Evolutionary conservation across 352 stramenopile genomes (phyloP).

Genomic region (Pythium vanterpoolii): DNA sequence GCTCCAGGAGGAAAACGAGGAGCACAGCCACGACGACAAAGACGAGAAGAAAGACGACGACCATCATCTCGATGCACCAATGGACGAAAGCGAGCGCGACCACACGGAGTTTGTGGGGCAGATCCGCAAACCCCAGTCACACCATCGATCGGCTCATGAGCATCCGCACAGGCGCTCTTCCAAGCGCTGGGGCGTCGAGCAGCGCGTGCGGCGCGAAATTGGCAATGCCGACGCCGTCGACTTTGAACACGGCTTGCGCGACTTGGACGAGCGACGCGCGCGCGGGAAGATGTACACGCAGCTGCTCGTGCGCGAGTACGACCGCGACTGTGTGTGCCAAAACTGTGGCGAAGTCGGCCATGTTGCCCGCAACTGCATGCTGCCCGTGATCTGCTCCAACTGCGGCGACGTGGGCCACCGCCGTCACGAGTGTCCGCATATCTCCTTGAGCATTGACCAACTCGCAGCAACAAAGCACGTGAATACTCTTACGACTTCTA

Average conservation of each 20-base stretch:
- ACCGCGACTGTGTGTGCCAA: constrained; percentile 60
- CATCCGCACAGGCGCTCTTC: background rate
- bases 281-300: constrained; percentile 66
- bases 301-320: constrained; percentile 47
- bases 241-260: constrained; percentile 69
- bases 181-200: constrained; percentile 8
- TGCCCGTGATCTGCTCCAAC: constrained; percentile 76
- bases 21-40: constrained; percentile 8
- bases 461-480: constrained; percentile 21
- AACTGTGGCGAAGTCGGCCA: constrained; percentile 80
- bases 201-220: constrained; percentile 27
- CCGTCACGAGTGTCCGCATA: constrained; percentile 43
- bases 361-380: constrained; percentile 58
- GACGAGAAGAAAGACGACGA: constrained; percentile 17
- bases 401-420: constrained; percentile 70
- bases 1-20: constrained; percentile 3
- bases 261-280: constrained; percentile 33
- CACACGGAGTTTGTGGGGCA: constrained; percentile 15
- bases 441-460: constrained; percentile 29
- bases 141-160: constrained; percentile 1
- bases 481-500: too few species aligned
- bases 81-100: constrained; percentile 10
- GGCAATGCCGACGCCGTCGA: constrained; percentile 45
- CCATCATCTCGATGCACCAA: constrained; percentile 3
- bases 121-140: constrained; percentile 12